Base-by-base conservation (phyloP, 495 filamentous ascomycete genomes). In the Chaetomium cochliodes region DNA sequence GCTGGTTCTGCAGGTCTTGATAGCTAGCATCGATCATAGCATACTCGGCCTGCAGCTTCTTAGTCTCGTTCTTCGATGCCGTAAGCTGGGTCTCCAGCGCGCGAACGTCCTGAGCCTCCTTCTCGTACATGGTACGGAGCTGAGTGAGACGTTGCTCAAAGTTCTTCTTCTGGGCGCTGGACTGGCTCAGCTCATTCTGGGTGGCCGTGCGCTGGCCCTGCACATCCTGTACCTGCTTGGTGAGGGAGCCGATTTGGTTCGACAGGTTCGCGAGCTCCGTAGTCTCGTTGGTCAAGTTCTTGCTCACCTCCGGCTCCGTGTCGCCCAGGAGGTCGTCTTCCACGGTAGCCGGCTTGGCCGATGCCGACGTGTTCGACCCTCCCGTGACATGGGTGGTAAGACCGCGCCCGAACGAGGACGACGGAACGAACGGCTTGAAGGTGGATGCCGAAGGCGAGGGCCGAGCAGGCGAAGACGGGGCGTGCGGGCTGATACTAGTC, bases 251-350 rank as follows among this genome's bases (percentile, higher is more conserved):
- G 62, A 98, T 90, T 74, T 98, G 93, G 74, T 96, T 98, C 7
- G 92, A 97, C 60, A 98, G 77, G 70, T 98, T 98, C 33, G 92
- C 94, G n/a, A 98, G 82, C 71, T 98, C 94, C 1, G 89, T 88
- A 5, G 92, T 94, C 74, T 98, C 94, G 63, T 86, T 87, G 0
- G 87, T 93, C 53, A 98, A 77, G 71, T 89, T 93, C 73, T 90
- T 96, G 72, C 86, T 92, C 55, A 92, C 85, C 73, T 97, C 93
- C 4, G 91, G 91, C 64, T 98, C 94, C 62, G 89, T 89, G 66
- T 97, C 94, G 23, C 96, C 94, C 12, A 98, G 85, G n/a, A 98
- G 82, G 77, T 98, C 96, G 69, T 98, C 93, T 65, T 90, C 82
- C 20, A 83, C 70, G 5, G 69, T 65, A 47, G 68, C 42, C 15